phyloP scores from a whole-genome alignment of 306 rosid genomes.

The Citrullus mucosospermus region DNA sequence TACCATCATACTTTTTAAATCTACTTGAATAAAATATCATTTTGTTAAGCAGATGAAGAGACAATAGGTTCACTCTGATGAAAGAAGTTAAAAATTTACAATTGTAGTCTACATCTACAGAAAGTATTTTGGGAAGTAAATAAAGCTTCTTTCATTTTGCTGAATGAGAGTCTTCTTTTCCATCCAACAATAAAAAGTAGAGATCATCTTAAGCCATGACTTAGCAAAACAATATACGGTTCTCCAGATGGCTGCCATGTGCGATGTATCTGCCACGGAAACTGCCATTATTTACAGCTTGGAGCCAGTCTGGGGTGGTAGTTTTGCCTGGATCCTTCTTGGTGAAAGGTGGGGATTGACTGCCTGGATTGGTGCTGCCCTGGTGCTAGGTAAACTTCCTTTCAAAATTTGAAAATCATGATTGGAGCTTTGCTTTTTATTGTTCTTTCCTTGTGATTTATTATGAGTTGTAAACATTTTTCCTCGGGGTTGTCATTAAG shows the following conservation, averaged over 20 bases:
- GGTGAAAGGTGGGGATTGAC: constrained; percentile 69
- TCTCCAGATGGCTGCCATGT: constrained; percentile 61
- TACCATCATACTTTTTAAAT: not conserved
- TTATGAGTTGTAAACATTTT: not conserved
- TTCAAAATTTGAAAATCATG: not conserved
- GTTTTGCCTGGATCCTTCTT: constrained; percentile 67
- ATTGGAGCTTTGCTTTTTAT: not conserved
- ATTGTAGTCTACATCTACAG: not conserved
- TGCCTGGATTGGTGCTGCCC: constrained; percentile 77
- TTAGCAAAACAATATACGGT: not conserved
- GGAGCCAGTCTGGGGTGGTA: constrained; percentile 83
- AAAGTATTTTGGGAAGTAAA: not conserved
- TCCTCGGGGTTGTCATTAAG: not conserved
- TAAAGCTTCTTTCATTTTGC: not conserved
- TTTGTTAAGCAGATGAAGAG: not conserved
- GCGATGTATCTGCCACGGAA: constrained; percentile 66
- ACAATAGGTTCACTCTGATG: not conserved
- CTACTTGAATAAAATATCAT: not conserved
- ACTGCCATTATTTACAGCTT: constrained; percentile 62
- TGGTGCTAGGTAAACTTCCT: constrained; percentile 38
- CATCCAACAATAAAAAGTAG: not conserved
- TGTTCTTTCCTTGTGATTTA: not conserved
- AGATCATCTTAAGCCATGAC: not conserved
- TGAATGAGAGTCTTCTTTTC: not conserved
- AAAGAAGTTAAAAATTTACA: not conserved